Evolutionary conservation across 148 eudicot species (phyloP).

Genomic region (Cornus suecica): DNA sequence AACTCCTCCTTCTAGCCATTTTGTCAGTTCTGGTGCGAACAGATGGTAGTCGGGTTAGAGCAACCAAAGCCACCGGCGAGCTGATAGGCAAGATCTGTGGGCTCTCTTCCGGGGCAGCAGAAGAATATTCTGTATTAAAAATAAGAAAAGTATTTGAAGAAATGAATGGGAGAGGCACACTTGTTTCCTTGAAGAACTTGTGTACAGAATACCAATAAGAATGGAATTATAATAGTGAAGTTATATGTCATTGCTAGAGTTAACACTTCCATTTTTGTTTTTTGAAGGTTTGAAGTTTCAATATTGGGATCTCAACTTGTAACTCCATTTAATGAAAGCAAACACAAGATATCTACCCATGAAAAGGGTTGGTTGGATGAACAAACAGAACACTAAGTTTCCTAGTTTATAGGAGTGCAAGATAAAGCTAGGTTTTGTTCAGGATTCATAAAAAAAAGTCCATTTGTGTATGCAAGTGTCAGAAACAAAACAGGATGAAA

Average conservation of each 20-base stretch:
- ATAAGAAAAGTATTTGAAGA: not conserved
- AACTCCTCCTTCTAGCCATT: slow-evolving; percentile 48
- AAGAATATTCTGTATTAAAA: slow-evolving; percentile 27
- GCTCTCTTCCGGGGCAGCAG: slow-evolving; percentile 39
- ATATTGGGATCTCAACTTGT: slow-evolving; percentile 2
- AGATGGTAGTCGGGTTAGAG: slow-evolving; percentile 42
- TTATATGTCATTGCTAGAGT: too few species aligned
- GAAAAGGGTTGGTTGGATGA: too few species aligned
- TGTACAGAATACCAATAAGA: not conserved
- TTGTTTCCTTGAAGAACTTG: not conserved
- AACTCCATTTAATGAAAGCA: not conserved
- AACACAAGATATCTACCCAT: not conserved
- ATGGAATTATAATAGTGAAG: too few species aligned
- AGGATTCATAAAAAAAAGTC: not conserved
- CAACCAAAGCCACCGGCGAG: slow-evolving; percentile 44
- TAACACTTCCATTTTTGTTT: too few species aligned
- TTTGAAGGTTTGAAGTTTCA: too few species aligned
- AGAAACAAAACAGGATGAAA: not conserved
- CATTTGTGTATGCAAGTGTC: not conserved
- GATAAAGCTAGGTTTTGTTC: not conserved
- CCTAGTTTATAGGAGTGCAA: not conserved
- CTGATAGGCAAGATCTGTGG: slow-evolving; percentile 31
- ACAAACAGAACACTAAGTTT: too few species aligned
- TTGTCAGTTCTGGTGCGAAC: slow-evolving; percentile 33
- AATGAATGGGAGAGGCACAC: not conserved